Conservation (phyloP, 2,329 filamentous ascomycete species). For the Aspergillus fijiensis region DNA sequence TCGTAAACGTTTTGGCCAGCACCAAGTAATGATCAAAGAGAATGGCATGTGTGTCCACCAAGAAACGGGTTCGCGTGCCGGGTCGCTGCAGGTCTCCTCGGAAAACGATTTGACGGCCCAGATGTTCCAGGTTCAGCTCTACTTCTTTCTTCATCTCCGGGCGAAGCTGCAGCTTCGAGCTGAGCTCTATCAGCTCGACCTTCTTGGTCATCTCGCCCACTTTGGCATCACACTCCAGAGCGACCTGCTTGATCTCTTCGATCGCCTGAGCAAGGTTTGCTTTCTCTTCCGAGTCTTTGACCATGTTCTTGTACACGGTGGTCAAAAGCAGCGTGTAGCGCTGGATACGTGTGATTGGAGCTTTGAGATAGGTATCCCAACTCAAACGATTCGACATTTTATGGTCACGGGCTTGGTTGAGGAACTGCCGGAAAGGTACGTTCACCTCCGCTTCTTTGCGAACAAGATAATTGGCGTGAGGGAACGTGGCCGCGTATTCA, state of each 20-base stretch:
- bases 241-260: slow-evolving; percentile 86
- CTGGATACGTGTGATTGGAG: slow-evolving; percentile 88
- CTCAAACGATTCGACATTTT: slow-evolving; percentile 78
- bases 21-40: slow-evolving; percentile 97
- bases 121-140: slow-evolving; percentile 83
- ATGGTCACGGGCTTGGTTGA: slow-evolving; percentile 76
- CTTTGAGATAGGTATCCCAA: slow-evolving; percentile 93
- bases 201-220: slow-evolving; percentile 91
- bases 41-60: slow-evolving; percentile 90
- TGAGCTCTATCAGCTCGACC: slow-evolving; percentile 81
- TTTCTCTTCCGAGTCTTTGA: slow-evolving; percentile 85
- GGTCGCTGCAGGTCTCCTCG: slow-evolving; percentile 86
- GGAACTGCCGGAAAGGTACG: slow-evolving; percentile 78
- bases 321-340: slow-evolving; percentile 80
- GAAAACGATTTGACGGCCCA: slow-evolving; percentile 86
- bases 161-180: slow-evolving; percentile 77
- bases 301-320: slow-evolving; percentile 81
- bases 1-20: slow-evolving; percentile 73
- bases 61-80: slow-evolving; percentile 83
- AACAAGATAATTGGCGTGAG: slow-evolving; percentile 77
- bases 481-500: slow-evolving; percentile 86
- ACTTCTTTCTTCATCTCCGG: slow-evolving; percentile 82
- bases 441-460: slow-evolving; percentile 83
- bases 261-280: slow-evolving; percentile 78
- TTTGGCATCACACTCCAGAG: slow-evolving; percentile 84